Conservation (phyloP, 139 green algal species). For the Microglena sp. region DNA sequence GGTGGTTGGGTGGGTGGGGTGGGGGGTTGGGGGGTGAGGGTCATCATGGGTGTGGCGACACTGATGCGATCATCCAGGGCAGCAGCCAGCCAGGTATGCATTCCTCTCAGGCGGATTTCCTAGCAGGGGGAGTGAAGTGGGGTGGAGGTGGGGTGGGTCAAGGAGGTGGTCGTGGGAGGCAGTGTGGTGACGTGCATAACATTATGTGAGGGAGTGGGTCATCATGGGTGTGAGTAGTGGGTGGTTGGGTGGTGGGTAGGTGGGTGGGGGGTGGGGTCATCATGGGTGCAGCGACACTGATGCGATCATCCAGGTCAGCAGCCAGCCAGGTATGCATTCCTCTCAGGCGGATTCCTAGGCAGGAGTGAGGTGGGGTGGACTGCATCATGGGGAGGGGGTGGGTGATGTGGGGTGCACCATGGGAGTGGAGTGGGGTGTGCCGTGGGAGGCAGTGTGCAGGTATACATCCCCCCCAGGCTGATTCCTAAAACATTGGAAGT, state of each 20-base stretch:
- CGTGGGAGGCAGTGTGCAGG: conserved; percentile 38
- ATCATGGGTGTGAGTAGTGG: no score
- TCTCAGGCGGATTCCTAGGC: conserved; percentile 49
- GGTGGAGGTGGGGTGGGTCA: conserved; percentile 27
- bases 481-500: no score
- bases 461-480: conserved; percentile 56
- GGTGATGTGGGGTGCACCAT: background rate
- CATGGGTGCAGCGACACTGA: conserved; percentile 44
- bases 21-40: conserved; percentile 40
- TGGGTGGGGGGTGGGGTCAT: conserved; percentile 37
- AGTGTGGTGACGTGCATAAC: conserved; percentile 56
- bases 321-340: conserved; percentile 62
- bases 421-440: no score
- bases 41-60: conserved; percentile 43
- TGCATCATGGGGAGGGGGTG: conserved; percentile 24
- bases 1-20: no score
- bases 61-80: conserved; percentile 44
- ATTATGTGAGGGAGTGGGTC: no score
- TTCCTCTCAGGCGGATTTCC: conserved; percentile 54
- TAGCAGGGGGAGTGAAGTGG: no score
- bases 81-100: conserved; percentile 52
- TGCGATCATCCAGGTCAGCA: conserved; percentile 37
- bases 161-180: conserved; percentile 36
- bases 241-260: no score
- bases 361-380: conserved; percentile 57